These are phyloP conservation scores for Lentinula lateritia DNA, from an alignment of 768 basidiomycete genomes.

Conservation along the genomic window DNA sequence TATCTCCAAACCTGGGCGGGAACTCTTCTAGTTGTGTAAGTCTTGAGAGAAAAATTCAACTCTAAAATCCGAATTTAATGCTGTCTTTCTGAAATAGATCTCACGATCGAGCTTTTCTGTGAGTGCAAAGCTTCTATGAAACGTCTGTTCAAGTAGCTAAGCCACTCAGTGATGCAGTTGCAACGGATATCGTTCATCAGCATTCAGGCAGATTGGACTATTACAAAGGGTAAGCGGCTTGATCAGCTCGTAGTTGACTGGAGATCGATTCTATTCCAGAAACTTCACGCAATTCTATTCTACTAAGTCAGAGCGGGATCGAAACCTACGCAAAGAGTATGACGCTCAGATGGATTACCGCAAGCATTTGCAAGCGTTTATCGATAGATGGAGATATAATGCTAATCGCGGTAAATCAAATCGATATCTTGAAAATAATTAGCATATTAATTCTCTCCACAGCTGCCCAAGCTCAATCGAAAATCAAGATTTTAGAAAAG, in stretches of 20 bases:
- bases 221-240: conserved; percentile 75
- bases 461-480: conserved; percentile 83
- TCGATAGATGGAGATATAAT: conserved; percentile 97
- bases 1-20: conserved; percentile 94
- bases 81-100: conserved; percentile 44
- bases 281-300: conserved; percentile 99
- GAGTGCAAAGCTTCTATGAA: conserved; percentile 15
- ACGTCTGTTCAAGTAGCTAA: neutral
- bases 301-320: conserved; percentile 92
- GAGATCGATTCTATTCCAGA: conserved; percentile 27
- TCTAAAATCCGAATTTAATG: neutral
- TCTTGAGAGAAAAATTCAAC: neutral
- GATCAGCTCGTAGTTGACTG: neutral
- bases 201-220: conserved; percentile 92
- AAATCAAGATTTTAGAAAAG: conserved; percentile 77
- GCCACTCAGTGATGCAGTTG: conserved; percentile 73
- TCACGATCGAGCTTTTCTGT: conserved; percentile 97
- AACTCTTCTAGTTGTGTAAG: conserved; percentile 88
- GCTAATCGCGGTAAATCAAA: conserved; percentile 70
- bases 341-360: conserved; percentile 95
- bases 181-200: conserved; percentile 97
- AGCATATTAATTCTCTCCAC: conserved; percentile 5
- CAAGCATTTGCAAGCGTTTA: conserved; percentile 94
- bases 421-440: neutral
- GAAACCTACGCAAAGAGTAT: conserved; percentile 90